Evolutionary conservation across 2,329 filamentous ascomycete species (phyloP), one percentile per base, ranked within the genome.

Genomic region (Colletotrichum camelliae): DNA sequence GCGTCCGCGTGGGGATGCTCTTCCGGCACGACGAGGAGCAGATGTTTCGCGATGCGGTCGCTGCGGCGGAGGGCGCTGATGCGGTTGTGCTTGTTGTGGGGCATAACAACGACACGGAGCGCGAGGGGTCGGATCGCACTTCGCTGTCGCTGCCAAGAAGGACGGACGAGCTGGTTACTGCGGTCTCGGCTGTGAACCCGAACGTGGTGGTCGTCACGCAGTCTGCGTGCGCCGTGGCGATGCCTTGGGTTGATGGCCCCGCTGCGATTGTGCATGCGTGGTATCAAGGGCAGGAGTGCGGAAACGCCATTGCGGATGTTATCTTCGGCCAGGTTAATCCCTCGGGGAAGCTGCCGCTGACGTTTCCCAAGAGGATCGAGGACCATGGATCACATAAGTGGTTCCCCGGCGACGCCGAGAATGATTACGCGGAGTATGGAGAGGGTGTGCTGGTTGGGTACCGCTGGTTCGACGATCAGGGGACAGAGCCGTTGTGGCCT

Each of bases 391-490:
- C 91, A 0, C 92, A 91, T 81, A 86, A 92, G 68, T 94, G 93
- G 83, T 94, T 82, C 29, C 82, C 82, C 0, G 81, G 88, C 2
- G 67, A 69, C 6, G 48, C 35, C 2, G 90, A 93, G 79, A 78
- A 80, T 24, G 68, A 78, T 2, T 31, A 78, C 15, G 91, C 92
- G 2, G 84, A 91, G 1, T 94, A 94, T 78, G 91, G 90, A 16
- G 93, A 94, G 81, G 92, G 92, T 37, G 87, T 94, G 64, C 93
- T 92, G 79, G 87, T 94, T 48, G 93, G 93, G 1, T 94, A 94
- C 82, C 87, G 92, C 16, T 92, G 91, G 82, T 94, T 92, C 80
- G 92, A 94, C 80, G 66, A 48, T 52, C 72, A 73, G 15, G 72
- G 9, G 69, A 80, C 4, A 29, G 91, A 90, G 77, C 61, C 80